Evolutionary conservation across 192 early-diverging fungal species (phyloP).

Genomic region (Tieghemiomyces parasiticus): DNA sequence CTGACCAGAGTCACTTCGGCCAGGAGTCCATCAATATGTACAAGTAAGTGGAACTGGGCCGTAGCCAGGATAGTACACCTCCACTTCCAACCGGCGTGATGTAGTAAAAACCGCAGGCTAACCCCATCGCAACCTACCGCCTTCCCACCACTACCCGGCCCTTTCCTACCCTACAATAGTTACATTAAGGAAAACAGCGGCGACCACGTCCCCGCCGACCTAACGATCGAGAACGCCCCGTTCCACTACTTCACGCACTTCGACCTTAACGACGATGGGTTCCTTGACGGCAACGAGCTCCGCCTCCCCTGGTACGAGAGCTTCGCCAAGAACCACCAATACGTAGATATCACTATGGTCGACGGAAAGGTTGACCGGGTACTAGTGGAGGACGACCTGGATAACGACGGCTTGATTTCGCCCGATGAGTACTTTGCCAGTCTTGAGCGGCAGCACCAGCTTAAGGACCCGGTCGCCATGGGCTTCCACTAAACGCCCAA

Average conservation of each 20-base stretch:
- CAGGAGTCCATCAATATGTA: background rate
- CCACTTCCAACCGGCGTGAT: background rate
- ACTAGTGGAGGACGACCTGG: slow-evolving; percentile 54
- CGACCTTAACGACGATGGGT: slow-evolving; percentile 52
- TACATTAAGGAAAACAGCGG: slow-evolving; percentile 21
- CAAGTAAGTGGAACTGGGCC: slow-evolving; percentile 1
- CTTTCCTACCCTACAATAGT: background rate
- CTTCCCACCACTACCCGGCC: background rate
- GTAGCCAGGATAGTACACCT: no score
- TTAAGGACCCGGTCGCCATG: background rate
- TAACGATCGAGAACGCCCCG: slow-evolving; percentile 41
- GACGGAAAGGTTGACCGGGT: slow-evolving; percentile 56
- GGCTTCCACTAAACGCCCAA: background rate
- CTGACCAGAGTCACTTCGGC: background rate
- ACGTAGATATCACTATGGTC: slow-evolving; percentile 31
- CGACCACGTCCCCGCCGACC: slow-evolving; percentile 18
- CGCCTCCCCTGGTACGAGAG: slow-evolving; percentile 35
- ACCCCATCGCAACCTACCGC: background rate
- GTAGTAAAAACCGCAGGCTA: background rate
- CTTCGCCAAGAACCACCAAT: slow-evolving; percentile 14
- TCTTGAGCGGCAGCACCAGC: background rate
- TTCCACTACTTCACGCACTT: slow-evolving; percentile 57
- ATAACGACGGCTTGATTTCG: slow-evolving; percentile 48
- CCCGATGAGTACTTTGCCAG: slow-evolving; percentile 33
- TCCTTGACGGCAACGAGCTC: slow-evolving; percentile 67